Evolutionary conservation across 805 yeast genomes (phyloP).

Genomic region (Myxozyma neotropica): DNA sequence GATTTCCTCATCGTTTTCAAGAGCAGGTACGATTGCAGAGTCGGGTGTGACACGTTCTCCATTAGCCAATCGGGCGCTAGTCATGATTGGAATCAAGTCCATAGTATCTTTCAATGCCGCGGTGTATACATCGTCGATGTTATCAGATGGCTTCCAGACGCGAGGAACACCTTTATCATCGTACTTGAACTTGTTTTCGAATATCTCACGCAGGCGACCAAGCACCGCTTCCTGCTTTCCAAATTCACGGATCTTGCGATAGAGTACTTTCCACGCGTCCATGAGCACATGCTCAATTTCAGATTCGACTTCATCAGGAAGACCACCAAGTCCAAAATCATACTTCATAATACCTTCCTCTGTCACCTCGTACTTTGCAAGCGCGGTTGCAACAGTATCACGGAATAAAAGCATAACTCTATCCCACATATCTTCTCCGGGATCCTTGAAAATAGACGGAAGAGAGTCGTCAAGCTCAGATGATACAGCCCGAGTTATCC

Average conservation of each 20-base stretch:
- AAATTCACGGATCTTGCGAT: constrained; percentile 60
- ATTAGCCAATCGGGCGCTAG: constrained; percentile 52
- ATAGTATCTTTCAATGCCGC: constrained; percentile 63
- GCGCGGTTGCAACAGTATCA: constrained; percentile 40
- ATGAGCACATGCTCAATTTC: constrained; percentile 52
- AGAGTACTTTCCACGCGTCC: constrained; percentile 67
- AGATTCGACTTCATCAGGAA: constrained; percentile 46
- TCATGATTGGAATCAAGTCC: constrained; percentile 58
- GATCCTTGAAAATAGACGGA: constrained; percentile 20
- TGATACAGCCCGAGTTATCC: constrained; percentile 14
- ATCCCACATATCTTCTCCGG: constrained; percentile 60
- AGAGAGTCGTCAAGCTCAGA: constrained; percentile 30
- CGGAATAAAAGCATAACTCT: constrained; percentile 46
- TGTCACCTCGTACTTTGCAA: constrained; percentile 6
- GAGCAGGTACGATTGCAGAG: constrained; percentile 7
- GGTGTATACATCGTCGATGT: constrained; percentile 67
- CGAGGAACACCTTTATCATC: constrained; percentile 81
- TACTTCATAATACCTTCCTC: constrained; percentile 37
- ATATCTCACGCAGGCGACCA: constrained; percentile 68
- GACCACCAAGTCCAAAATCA: constrained; percentile 69
- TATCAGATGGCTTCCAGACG: constrained; percentile 72
- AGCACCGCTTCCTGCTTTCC: constrained; percentile 68
- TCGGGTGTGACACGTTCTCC: constrained; percentile 47
- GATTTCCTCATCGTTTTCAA: constrained; percentile 27
- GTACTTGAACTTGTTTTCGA: constrained; percentile 81